These are phyloP conservation scores for Phytophthora pini DNA, from an alignment of 352 stramenopile species.

Conservation along the genomic window DNA sequence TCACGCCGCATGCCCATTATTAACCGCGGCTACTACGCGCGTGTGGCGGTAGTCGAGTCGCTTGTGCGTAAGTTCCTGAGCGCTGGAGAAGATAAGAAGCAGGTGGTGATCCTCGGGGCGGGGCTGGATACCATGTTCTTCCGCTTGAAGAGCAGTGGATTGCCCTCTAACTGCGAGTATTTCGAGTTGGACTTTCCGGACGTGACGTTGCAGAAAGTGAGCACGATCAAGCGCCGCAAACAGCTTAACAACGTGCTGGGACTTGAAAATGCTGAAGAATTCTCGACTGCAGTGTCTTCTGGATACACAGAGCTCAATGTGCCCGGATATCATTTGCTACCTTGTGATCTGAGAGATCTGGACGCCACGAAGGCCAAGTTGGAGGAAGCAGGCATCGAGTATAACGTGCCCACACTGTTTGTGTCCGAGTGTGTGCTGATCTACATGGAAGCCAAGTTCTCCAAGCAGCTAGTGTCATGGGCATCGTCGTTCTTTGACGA, in stretches of 20 bases:
- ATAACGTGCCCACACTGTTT: slow-evolving; percentile 68
- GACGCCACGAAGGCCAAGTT: slow-evolving; percentile 58
- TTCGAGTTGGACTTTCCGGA: slow-evolving; percentile 88
- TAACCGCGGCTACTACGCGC: slow-evolving; percentile 90
- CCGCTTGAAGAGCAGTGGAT: slow-evolving; percentile 52
- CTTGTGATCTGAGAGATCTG: slow-evolving; percentile 79
- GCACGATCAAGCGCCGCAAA: slow-evolving; percentile 75
- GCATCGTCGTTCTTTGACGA: slow-evolving; percentile 70
- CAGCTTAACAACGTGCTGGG: slow-evolving; percentile 55
- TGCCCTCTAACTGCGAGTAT: slow-evolving; percentile 67
- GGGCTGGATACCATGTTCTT: slow-evolving; percentile 90
- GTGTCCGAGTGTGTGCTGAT: slow-evolving; percentile 93
- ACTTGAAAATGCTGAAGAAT: slow-evolving; percentile 43
- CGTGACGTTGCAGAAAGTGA: slow-evolving; percentile 84
- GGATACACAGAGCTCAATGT: slow-evolving; percentile 72
- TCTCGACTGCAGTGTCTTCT: slow-evolving; percentile 60
- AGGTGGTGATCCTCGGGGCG: slow-evolving; percentile 85
- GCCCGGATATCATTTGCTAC: slow-evolving; percentile 77
- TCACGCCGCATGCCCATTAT: slow-evolving; percentile 90
- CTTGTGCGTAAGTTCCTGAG: slow-evolving; percentile 76
- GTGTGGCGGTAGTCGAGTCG: slow-evolving; percentile 72
- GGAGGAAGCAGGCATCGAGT: slow-evolving; percentile 62
- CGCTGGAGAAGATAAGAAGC: slow-evolving; percentile 41
- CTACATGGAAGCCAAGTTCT: slow-evolving; percentile 91
- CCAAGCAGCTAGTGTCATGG: slow-evolving; percentile 77